Conservation (phyloP, 2,329 filamentous ascomycete genomes). For the Knufia petricola region DNA sequence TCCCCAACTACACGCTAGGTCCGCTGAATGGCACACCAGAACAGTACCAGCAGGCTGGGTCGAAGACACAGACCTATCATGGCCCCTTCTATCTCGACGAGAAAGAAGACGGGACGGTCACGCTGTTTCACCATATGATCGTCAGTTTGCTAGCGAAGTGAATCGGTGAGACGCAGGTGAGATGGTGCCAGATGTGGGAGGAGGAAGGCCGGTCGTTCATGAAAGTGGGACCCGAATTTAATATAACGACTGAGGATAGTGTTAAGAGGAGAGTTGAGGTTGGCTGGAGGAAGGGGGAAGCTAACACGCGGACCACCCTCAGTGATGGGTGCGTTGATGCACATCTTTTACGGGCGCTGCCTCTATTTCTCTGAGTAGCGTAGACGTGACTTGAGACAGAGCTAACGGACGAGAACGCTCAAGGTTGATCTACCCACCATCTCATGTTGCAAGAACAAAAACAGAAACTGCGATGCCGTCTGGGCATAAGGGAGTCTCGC, state of each 20-base stretch:
- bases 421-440: too few species aligned
- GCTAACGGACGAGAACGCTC: too few species aligned
- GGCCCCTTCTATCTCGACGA: slow-evolving; percentile 16
- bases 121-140: slow-evolving; percentile 13
- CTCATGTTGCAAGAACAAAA: too few species aligned
- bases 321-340: not conserved
- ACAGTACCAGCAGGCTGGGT: slow-evolving; percentile 10
- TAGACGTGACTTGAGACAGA: too few species aligned
- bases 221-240: slow-evolving; percentile 11
- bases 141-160: slow-evolving; percentile 14
- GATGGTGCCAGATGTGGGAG: slow-evolving; percentile 11
- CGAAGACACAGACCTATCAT: slow-evolving; percentile 14
- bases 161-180: slow-evolving; percentile 13
- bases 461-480: not conserved
- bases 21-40: slow-evolving; percentile 8
- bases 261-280: not conserved
- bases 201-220: slow-evolving; percentile 11
- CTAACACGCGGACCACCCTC: not conserved
- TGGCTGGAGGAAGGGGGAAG: not conserved
- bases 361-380: not conserved
- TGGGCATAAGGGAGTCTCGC: not conserved
- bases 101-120: slow-evolving; percentile 5
- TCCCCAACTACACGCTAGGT: slow-evolving; percentile 9
- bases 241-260: not conserved
- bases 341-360: not conserved